Evolutionary conservation across 768 basidiomycete genomes (phyloP).

Genomic region (Lactarius vividus): DNA sequence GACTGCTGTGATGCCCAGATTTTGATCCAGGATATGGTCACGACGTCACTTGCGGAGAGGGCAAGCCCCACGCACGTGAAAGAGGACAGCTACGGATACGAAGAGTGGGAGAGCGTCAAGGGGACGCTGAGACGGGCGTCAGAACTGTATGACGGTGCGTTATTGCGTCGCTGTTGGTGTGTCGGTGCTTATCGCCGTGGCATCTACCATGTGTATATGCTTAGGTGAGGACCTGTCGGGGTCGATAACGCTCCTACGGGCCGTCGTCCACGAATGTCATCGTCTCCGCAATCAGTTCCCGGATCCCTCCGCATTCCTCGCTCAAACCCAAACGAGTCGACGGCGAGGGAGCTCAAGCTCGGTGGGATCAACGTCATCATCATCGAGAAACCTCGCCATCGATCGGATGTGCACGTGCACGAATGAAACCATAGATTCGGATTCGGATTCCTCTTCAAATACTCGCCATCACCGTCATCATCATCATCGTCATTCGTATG

Average conservation of each 20-base stretch:
- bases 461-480: neutral
- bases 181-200: slow-evolving; percentile 6
- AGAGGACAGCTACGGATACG: slow-evolving; percentile 30
- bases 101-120: slow-evolving; percentile 69
- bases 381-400: neutral
- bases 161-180: neutral
- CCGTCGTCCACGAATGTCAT: slow-evolving; percentile 65
- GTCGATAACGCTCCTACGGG: slow-evolving; percentile 55
- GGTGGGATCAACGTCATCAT: neutral
- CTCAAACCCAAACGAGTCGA: neutral
- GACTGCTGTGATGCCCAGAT: neutral
- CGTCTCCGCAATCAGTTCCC: slow-evolving; percentile 53
- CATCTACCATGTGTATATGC: slow-evolving; percentile 3
- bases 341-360: slow-evolving; percentile 1
- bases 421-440: neutral
- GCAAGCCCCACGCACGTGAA: neutral
- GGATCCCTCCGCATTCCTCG: slow-evolving; percentile 54
- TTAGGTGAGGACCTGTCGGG: slow-evolving; percentile 47
- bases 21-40: slow-evolving; percentile 17
- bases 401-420: neutral
- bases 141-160: slow-evolving; percentile 58
- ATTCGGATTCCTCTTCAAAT: neutral
- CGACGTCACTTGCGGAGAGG: slow-evolving; percentile 26
- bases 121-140: slow-evolving; percentile 56
- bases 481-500: slow-evolving; percentile 4